Base-by-base conservation (phyloP, 2,329 filamentous ascomycete species). In the Fusarium torulosum region DNA sequence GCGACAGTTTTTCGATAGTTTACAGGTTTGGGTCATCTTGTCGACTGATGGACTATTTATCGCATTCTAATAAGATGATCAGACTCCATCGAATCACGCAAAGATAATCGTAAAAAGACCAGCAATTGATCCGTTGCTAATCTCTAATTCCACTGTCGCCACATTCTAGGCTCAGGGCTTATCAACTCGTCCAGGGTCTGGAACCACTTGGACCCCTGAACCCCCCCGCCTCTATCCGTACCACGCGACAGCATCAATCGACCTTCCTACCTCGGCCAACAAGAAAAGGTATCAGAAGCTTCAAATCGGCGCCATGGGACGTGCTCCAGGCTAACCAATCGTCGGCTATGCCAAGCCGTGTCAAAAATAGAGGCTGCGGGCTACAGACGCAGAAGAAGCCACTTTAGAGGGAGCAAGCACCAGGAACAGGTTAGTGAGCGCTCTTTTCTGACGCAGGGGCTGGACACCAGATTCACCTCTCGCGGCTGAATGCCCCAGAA, bases 191-290 rank as follows among this genome's bases (percentile, higher is more conserved):
- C 13, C 29, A 31, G 15, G 59, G 60, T 15, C 60, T 59, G 33
- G 59, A 63, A 37, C 59, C 44, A 33, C 43, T 13, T 27, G 17
- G 23, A 41, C 35, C 35, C 41, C 47, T 59, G 43, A 38, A 38
- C 21, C 37, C 7, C 15, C 23, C 33, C 38, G 41, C 41, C 25
- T 44, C 31, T 55, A n/a, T n/a, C n/a, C n/a, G n/a, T n/a, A n/a
- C 47, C 60, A 63, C 60, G 45, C 60, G 60, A 63, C 37, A 59
- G 27, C 31, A 42, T 49, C 15, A 38, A 46, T 29, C 37, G 47
- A 62, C 60, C 59, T 63, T 63, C 60, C 60, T 51, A 52, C 35
- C 52, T 40, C 20, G 59, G 59, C 41, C 33, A 37, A 37, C 17
- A 37, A 37, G 35, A 37, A 37, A n/a, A 17, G 9, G n/a, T 37